Base-by-base conservation (phyloP, 805 yeast genomes). In the Candida maris region DNA sequence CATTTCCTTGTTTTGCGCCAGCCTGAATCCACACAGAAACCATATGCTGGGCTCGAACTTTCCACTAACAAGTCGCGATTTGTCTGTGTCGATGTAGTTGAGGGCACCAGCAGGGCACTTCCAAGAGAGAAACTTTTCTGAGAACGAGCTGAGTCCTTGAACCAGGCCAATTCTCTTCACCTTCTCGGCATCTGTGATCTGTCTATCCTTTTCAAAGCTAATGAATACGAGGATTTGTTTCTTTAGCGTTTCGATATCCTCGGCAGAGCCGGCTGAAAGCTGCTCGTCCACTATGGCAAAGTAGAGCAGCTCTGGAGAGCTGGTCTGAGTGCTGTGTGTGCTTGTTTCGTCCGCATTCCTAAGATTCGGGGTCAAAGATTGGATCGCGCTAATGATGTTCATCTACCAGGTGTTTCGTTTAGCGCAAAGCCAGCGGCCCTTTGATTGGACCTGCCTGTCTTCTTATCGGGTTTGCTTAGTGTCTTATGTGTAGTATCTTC, bases 61-160 rank as follows among this genome's bases (percentile, higher is more conserved):
- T 3, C 61, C 57, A 12, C 56, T 45, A 8, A 66, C 45, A 2
- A 59, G 54, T 10, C 69, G 35, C 3, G 65, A 45, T 26, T 51
- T 48, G 32, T 51, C 56, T 4, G 71, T 62, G 20, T 64, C 67
- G 13, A 66, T 49, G 31, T 43, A 34, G 19, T 39, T 41, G 4
- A 46, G 35, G 14, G 8, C 19, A 7, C 23, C 12, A 14, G 26
- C 20, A 10, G n/a, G 9, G 7, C 10, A 16, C 15, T 25, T n/a
- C 7, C 16, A 10, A 8, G 30, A 4, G 21, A 45, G 27, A 27
- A 59, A 59, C 22, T 51, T 51, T 8, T 28, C 32, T 4, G 63
- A 41, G 26, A 59, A 46, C n/a, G 45, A 55, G 14, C 33, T 35
- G 8, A 59, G 41, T 5, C 62, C 64, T 29, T 51, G 46, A 4